Evolutionary conservation across 352 stramenopile genomes (phyloP).

Genomic region (Pythium folliculosum): DNA sequence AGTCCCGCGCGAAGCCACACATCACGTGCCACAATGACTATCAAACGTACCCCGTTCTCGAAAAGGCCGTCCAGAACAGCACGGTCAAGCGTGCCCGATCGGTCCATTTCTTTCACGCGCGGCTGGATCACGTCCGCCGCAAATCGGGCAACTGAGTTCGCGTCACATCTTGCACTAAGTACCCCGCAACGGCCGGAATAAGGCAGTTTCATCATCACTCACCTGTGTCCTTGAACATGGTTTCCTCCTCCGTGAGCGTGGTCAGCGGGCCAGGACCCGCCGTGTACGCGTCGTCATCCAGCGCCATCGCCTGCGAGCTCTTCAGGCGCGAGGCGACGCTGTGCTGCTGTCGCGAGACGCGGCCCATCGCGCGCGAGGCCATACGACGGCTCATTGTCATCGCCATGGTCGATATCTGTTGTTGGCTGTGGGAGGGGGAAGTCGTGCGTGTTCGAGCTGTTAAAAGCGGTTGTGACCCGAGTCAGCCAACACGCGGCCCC

Average conservation of each 20-base stretch:
- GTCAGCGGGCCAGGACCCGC: slow-evolving; percentile 43
- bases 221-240: slow-evolving; percentile 86
- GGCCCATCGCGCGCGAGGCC: slow-evolving; percentile 8
- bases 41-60: slow-evolving; percentile 69
- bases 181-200: too few relatives aligned
- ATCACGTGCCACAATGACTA: background rate
- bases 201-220: slow-evolving; percentile 14
- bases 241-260: slow-evolving; percentile 69
- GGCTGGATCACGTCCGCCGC: slow-evolving; percentile 84
- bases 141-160: slow-evolving; percentile 72
- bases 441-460: slow-evolving; percentile 6
- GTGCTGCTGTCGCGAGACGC: slow-evolving; percentile 1
- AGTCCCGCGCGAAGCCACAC: background rate
- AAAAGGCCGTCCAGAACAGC: slow-evolving; percentile 92
- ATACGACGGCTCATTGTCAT: slow-evolving; percentile 21
- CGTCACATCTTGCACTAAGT: background rate
- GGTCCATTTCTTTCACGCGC: slow-evolving; percentile 92
- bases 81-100: slow-evolving; percentile 87
- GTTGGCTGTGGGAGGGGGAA: background rate
- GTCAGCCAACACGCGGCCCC: background rate
- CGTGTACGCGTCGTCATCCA: slow-evolving; percentile 13
- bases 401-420: slow-evolving; percentile 12
- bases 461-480: slow-evolving; percentile 19
- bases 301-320: slow-evolving; percentile 18
- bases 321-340: slow-evolving; percentile 15